phyloP scores from a whole-genome alignment of 2,329 filamentous ascomycete genomes.

The Aureobasidium musti region DNA sequence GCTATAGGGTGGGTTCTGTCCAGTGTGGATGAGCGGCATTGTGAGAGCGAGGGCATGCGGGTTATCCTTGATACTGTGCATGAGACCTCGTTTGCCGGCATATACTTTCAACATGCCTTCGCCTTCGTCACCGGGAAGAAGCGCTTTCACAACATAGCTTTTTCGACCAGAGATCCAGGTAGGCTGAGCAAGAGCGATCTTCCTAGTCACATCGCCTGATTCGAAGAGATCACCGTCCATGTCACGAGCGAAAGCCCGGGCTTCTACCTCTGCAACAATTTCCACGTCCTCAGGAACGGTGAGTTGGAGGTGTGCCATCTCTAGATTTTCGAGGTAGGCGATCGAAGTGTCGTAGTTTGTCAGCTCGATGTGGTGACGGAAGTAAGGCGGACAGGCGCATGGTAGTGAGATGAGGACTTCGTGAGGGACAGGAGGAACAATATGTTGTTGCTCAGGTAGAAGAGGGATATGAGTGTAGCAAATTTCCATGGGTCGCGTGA shows the following conservation, averaged over 20 bases:
- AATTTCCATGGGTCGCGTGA: constrained; percentile 81
- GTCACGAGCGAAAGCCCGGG: constrained; percentile 76
- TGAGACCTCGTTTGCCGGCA: constrained; percentile 88
- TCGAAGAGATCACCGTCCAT: constrained; percentile 91
- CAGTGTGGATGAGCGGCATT: constrained; percentile 85
- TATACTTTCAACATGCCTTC: constrained; percentile 87
- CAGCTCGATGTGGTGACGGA: constrained; percentile 77
- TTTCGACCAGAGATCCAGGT: constrained; percentile 89
- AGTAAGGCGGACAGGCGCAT: constrained; percentile 82
- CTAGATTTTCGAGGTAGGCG: constrained; percentile 82
- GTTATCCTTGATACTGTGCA: constrained; percentile 97
- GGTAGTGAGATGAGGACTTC: constrained; percentile 86
- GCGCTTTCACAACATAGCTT: constrained; percentile 87
- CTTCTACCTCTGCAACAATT: constrained; percentile 87
- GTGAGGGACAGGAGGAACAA: constrained; percentile 82
- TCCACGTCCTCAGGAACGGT: constrained; percentile 88
- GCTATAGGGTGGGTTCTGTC: constrained; percentile 91
- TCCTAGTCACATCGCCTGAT: constrained; percentile 81
- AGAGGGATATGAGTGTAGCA: constrained; percentile 97
- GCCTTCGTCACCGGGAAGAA: constrained; percentile 89
- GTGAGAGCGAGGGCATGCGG: constrained; percentile 88
- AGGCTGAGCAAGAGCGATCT: constrained; percentile 84
- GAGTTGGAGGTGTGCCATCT: constrained; percentile 88
- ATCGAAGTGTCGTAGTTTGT: constrained; percentile 89
- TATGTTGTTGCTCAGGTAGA: constrained; percentile 83